Evolutionary conservation across 306 rosid species (phyloP).

Genomic region (Lathyrus aphaca): DNA sequence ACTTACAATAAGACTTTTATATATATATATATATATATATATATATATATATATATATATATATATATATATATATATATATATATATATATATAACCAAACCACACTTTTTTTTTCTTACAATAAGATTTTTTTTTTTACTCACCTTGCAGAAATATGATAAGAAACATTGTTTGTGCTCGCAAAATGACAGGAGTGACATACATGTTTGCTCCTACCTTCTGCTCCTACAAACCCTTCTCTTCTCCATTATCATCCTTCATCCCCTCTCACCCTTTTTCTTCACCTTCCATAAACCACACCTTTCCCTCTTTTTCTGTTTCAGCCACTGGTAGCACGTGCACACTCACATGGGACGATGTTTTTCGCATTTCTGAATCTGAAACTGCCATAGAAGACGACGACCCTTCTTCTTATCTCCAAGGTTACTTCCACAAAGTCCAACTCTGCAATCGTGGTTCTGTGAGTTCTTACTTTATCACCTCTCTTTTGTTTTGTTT

Average conservation of each 20-base stretch:
- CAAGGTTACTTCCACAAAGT: constrained; percentile 69
- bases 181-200: not conserved
- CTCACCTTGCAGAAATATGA: no score
- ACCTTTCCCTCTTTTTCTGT: constrained; percentile 33
- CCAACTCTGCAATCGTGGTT: constrained; percentile 72
- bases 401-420: constrained; percentile 58
- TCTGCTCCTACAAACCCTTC: constrained; percentile 16
- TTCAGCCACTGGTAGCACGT: constrained; percentile 23
- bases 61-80: no score
- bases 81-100: no score
- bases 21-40: no score
- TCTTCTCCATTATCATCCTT: not conserved
- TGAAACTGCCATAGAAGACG: not conserved
- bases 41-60: no score
- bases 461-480: constrained; percentile 47
- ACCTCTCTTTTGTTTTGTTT: not conserved
- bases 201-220: not conserved
- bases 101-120: no score
- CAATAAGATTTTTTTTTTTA: no score
- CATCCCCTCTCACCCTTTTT: not conserved
- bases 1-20: no score
- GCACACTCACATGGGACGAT: constrained; percentile 67
- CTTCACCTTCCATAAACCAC: constrained; percentile 13
- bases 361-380: constrained; percentile 50
- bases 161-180: not conserved